Conservation (phyloP, 2,329 filamentous ascomycete species). For the Corynespora cassiicola region DNA sequence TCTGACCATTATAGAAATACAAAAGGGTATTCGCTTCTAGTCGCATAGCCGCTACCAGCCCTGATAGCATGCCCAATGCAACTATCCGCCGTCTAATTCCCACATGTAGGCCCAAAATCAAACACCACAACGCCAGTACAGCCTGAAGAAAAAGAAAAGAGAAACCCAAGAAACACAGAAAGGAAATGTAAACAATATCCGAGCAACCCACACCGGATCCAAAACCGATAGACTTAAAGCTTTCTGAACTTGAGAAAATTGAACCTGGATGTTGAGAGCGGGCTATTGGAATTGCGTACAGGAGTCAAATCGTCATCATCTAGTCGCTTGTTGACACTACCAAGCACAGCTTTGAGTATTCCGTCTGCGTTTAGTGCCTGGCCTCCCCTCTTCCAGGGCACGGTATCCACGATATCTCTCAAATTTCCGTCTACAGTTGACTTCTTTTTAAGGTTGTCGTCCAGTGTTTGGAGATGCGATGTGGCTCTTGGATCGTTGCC, state of each 20-base stretch:
- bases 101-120: no score
- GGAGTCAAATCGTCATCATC: constrained; percentile 47
- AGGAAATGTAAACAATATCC: not conserved
- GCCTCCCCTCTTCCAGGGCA: constrained; percentile 69
- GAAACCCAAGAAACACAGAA: constrained; percentile 3
- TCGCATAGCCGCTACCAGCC: no score
- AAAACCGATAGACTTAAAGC: not conserved
- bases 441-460: constrained; percentile 70
- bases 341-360: constrained; percentile 80
- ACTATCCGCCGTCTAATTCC: no score
- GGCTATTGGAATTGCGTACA: constrained; percentile 1
- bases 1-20: no score
- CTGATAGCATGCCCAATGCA: no score
- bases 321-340: constrained; percentile 72
- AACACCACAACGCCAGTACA: no score
- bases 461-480: constrained; percentile 71
- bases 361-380: constrained; percentile 69
- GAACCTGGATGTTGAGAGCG: no score
- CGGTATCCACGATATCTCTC: constrained; percentile 91
- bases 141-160: constrained; percentile 4
- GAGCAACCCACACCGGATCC: not conserved
- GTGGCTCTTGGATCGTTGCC: constrained; percentile 73
- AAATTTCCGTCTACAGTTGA: constrained; percentile 62
- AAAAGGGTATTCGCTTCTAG: no score
- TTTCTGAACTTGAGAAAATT: constrained; percentile 1